Conservation (phyloP, 2,329 filamentous ascomycete genomes). For the Aspergillus pseudoterreus region DNA sequence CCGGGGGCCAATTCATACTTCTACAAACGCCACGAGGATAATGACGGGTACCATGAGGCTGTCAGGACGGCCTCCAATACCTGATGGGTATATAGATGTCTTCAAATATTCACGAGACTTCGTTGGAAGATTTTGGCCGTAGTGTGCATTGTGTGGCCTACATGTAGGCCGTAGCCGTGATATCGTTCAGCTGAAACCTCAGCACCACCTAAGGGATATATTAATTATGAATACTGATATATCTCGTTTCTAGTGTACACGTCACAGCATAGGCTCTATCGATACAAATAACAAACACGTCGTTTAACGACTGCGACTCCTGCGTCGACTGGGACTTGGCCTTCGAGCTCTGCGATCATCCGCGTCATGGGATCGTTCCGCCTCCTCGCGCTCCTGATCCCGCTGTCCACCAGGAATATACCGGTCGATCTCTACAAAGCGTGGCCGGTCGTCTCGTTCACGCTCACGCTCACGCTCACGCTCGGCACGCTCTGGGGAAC, state of each 20-base stretch:
- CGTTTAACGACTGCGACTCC: constrained; percentile 22
- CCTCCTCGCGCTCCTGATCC: constrained; percentile 18
- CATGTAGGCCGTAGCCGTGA: no score
- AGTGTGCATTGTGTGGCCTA: neutral
- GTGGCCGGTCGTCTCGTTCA: constrained; percentile 21
- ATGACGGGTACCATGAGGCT: constrained; percentile 69
- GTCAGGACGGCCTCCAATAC: constrained; percentile 3
- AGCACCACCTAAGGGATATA: no score
- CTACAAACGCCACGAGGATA: constrained; percentile 88
- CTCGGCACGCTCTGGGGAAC: constrained; percentile 35
- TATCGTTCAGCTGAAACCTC: no score
- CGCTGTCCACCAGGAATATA: constrained; percentile 40
- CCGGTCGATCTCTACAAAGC: constrained; percentile 41
- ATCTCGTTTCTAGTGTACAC: constrained; percentile 5
- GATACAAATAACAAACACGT: neutral
- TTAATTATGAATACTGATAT: neutral
- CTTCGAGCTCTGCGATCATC: constrained; percentile 20
- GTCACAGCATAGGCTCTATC: neutral
- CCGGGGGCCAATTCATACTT: constrained; percentile 47
- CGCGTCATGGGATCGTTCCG: constrained; percentile 14
- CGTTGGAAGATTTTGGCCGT: neutral
- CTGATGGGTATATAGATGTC: neutral
- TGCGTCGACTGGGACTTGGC: constrained; percentile 17
- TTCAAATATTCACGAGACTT: neutral
- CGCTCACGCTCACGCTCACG: constrained; percentile 19